A percentile compares a stretch with the other conserved stretches of the same genome.
These are phyloP conservation scores for Novymonas esmeraldas DNA, from an alignment of 208 protist species.

Conservation along the genomic window DNA sequence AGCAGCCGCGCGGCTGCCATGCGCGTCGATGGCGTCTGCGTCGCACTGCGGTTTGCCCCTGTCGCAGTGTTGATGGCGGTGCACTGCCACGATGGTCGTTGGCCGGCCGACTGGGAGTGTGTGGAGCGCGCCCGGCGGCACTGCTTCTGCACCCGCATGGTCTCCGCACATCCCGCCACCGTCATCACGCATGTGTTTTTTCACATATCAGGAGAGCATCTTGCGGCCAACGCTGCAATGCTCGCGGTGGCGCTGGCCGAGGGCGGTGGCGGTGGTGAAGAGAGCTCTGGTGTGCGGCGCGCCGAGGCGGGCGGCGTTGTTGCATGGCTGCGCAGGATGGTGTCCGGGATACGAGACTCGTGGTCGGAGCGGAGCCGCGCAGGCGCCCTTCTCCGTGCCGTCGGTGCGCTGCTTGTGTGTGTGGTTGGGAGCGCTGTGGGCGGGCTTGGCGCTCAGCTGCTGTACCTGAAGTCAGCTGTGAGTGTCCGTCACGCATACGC, in stretches of 20 bases:
- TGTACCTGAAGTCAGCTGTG: slow-evolving; percentile 56
- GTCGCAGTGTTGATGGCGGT: slow-evolving; percentile 52
- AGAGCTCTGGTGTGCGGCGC: neutral
- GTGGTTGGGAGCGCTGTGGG: slow-evolving; percentile 47
- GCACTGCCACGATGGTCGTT: slow-evolving; percentile 45
- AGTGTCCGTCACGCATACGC: slow-evolving; percentile 15
- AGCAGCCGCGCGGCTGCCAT: too few species aligned
- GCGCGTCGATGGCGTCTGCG: slow-evolving; percentile 33
- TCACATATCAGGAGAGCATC: slow-evolving; percentile 52
- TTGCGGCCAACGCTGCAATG: slow-evolving; percentile 48
- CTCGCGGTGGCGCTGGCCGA: slow-evolving; percentile 54
- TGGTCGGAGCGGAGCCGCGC: slow-evolving; percentile 11
- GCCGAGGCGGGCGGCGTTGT: slow-evolving; percentile 2
- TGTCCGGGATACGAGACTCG: slow-evolving; percentile 4
- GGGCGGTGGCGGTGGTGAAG: slow-evolving; percentile 34
- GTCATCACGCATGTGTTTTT: slow-evolving; percentile 71
- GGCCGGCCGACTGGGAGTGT: slow-evolving; percentile 50
- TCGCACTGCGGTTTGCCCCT: slow-evolving; percentile 50
- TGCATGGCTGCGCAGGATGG: slow-evolving; percentile 3
- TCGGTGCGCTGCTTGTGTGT: slow-evolving; percentile 55
- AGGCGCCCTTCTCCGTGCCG: slow-evolving; percentile 19
- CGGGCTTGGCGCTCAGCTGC: slow-evolving; percentile 61
- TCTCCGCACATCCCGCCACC: slow-evolving; percentile 30
- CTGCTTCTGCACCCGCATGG: slow-evolving; percentile 48
- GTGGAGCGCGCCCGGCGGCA: slow-evolving; percentile 39